Base-by-base conservation (phyloP, 495 filamentous ascomycete species). In the Aspergillus indologenus region DNA sequence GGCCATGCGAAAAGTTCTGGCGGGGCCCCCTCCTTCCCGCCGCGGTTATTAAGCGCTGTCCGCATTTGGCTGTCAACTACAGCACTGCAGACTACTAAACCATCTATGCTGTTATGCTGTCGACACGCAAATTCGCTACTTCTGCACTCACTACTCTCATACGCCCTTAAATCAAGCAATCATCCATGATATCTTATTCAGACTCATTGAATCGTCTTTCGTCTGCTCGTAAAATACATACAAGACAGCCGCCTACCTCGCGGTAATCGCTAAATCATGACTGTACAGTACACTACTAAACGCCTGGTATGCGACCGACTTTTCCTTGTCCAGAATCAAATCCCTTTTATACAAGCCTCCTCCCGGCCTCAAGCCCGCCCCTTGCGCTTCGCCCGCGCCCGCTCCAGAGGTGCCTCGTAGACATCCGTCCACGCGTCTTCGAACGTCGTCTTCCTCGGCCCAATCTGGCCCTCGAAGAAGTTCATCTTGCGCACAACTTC, bases 401-500 rank as follows among this genome's bases (percentile, higher is more conserved):
- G 65, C 31, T 54, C 57, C 26, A 60, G 44, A 22, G 67, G 68
- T 12, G 58, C 68, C 43, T 70, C 68, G 50, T 67, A 68, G 47
- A 68, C 62, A 61, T 81, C 76, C 26, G 72, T 75, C 87, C 87
- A 92, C 3, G 75, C 75, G 60, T 91, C 87, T 71, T 96, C 92
- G 71, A 97, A 96, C 45, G 85, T 67, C 1, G 87, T 86, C 63
- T 82, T 81, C 68, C 85, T 85, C 26, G 75, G 73, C 34, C 72
- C 77, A n/a, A 90, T 76, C 65, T 88, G 82, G 22, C 82, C 79
- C 48, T 85, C 79, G 54, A 77, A 77, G 55, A 96, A 78, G 62
- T 85, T 86, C 64, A 98, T 70, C 60, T 82, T 78, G 56, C 91
- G 80, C 20, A 96, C 87, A 17, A 97, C 87, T 69, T 93, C 85